Conservation (phyloP, 2,329 filamentous ascomycete genomes). For the Mycogone perniciosa region DNA sequence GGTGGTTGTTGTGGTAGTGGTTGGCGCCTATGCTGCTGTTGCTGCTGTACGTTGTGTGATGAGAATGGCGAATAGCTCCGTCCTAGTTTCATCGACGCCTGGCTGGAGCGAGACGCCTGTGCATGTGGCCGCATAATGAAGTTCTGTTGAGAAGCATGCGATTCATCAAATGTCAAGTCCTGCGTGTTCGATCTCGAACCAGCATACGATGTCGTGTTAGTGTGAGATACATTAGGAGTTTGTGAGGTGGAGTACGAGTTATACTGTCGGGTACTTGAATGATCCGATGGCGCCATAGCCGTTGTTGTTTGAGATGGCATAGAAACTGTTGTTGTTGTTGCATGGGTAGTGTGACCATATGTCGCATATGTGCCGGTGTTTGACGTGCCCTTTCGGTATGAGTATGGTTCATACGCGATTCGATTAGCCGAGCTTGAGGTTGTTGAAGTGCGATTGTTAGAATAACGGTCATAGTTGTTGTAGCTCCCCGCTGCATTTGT, state of each 20-base stretch:
- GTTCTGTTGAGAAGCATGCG: background rate
- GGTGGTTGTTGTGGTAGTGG: conserved; percentile 17
- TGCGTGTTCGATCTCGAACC: conserved; percentile 2
- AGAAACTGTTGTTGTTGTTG: conserved; percentile 13
- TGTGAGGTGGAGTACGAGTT: conserved; percentile 1
- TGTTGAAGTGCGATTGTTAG: conserved; percentile 7
- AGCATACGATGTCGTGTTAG: background rate
- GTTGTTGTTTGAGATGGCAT: background rate
- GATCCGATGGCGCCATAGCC: conserved; percentile 1
- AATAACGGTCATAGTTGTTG: conserved; percentile 17
- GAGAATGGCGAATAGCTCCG: conserved; percentile 4
- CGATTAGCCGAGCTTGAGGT: conserved; percentile 12
- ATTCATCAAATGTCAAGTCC: background rate
- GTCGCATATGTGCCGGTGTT: conserved; percentile 16
- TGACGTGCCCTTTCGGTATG: conserved; percentile 20
- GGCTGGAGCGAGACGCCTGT: background rate
- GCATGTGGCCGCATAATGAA: conserved; percentile 5
- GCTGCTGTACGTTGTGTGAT: conserved; percentile 4
- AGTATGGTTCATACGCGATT: conserved; percentile 27
- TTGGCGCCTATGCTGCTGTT: conserved; percentile 8
- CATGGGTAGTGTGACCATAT: conserved; percentile 24
- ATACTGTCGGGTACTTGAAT: conserved; percentile 7
- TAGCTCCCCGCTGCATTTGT: conserved; percentile 14
- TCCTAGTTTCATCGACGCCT: conserved; percentile 4
- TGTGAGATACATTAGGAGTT: background rate